A percentile compares a stretch with the other conserved stretches of the same genome.
These are phyloP conservation scores for Dillenia suffruticosa DNA, from an alignment of 164 flowering plant species.

Conservation along the genomic window DNA sequence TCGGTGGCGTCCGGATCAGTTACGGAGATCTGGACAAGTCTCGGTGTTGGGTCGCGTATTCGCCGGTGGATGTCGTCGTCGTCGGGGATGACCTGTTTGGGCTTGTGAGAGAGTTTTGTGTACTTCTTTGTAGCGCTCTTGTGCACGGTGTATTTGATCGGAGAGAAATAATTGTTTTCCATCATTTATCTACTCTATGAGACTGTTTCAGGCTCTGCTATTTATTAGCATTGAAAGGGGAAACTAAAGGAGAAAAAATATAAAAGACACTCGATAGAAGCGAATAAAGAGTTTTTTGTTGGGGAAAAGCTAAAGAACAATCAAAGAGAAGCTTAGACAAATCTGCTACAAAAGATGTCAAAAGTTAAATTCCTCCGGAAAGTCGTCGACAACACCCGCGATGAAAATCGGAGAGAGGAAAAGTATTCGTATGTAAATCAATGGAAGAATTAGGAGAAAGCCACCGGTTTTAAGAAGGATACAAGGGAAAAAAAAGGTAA, in stretches of 20 bases:
- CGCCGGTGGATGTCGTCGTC: no score
- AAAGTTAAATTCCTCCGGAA: background rate
- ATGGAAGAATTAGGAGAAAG: background rate
- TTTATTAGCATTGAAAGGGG: constrained; percentile 12
- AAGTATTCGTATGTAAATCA: constrained; percentile 3
- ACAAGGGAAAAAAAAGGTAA: background rate
- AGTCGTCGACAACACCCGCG: no score
- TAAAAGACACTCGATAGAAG: background rate
- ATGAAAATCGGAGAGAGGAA: constrained; percentile 1
- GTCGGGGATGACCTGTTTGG: background rate
- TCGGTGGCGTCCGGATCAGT: constrained; percentile 89
- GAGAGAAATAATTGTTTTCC: constrained; percentile 26
- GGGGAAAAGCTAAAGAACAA: background rate
- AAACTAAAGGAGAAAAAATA: background rate
- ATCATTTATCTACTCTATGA: constrained; percentile 3
- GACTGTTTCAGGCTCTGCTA: constrained; percentile 1
- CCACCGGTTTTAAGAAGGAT: background rate
- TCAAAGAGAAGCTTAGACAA: constrained; percentile 13
- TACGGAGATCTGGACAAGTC: constrained; percentile 47
- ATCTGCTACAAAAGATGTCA: background rate
- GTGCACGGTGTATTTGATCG: constrained; percentile 59
- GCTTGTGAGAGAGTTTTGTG: constrained; percentile 11
- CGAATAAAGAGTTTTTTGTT: background rate
- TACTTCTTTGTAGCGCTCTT: constrained; percentile 25
- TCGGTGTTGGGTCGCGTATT: constrained; percentile 10